These are phyloP conservation scores for Cotoneaster glaucophyllus DNA, from an alignment of 306 rosid genomes.

Conservation along the genomic window DNA sequence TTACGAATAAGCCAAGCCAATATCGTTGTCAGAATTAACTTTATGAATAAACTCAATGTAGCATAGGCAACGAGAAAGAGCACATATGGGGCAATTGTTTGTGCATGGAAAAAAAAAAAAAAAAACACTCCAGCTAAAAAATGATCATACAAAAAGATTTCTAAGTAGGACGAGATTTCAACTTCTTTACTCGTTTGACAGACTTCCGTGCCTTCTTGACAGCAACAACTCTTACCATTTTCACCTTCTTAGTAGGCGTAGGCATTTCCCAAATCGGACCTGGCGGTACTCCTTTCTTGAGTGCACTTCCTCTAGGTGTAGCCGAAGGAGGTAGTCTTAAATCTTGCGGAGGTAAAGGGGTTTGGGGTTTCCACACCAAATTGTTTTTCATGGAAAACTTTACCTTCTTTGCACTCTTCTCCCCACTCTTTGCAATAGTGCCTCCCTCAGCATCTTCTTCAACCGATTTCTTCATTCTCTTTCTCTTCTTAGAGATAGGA, in stretches of 20 bases:
- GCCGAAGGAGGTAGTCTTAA: conserved; percentile 89
- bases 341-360: conserved; percentile 85
- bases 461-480: conserved; percentile 53
- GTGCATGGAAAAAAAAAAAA: not conserved
- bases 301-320: conserved; percentile 98
- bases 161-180: conserved; percentile 35
- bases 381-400: conserved; percentile 86
- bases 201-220: conserved; percentile 64
- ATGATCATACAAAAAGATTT: not conserved
- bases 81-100: not conserved
- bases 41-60: conserved; percentile 1
- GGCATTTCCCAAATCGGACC: conserved; percentile 87
- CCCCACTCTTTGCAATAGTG: conserved; percentile 46
- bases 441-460: conserved; percentile 38
- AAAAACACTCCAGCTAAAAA: not conserved
- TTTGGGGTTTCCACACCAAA: conserved; percentile 92
- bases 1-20: conserved; percentile 8
- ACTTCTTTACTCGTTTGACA: conserved; percentile 65
- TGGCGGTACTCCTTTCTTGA: conserved; percentile 90
- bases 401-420: conserved; percentile 74
- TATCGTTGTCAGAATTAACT: conserved; percentile 1
- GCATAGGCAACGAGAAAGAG: not conserved
- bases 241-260: conserved; percentile 43
- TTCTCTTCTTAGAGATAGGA: conserved; percentile 68
- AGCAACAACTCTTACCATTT: conserved; percentile 27